A percentile compares a stretch with the other conserved stretches of the same genome.
Evolutionary conservation across 176 grass and related monocot genomes (phyloP).

Genomic region (Eleusine indica): DNA sequence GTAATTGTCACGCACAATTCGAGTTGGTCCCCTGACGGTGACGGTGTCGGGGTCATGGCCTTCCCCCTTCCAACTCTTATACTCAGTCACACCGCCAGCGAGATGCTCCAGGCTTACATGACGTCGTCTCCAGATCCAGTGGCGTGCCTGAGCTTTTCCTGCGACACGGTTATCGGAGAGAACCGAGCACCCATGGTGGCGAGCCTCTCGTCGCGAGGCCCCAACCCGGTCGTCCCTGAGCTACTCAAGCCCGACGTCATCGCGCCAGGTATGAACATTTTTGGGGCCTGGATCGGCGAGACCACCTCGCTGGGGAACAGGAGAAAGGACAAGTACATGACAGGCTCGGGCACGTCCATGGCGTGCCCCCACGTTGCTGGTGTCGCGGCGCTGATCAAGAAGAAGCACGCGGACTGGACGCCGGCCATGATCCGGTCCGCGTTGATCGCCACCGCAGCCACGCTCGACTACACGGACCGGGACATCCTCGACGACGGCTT

Average conservation of each 20-base stretch:
- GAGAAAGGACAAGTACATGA: too few relatives aligned
- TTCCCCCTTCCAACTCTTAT: background rate
- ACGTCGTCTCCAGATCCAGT: background rate
- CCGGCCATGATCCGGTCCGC: background rate
- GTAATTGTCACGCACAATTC: background rate
- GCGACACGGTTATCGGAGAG: background rate
- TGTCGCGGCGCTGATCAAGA: background rate
- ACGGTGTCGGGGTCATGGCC: fast-evolving
- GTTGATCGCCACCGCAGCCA: background rate
- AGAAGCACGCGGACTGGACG: background rate
- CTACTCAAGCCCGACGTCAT: constrained; percentile 11
- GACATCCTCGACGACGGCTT: background rate
- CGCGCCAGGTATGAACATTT: constrained; percentile 21
- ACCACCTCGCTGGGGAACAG: too few relatives aligned
- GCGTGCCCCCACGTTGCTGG: background rate
- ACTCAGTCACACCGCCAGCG: background rate
- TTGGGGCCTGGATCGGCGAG: too few relatives aligned
- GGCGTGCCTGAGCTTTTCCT: constrained; percentile 26
- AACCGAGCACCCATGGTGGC: background rate
- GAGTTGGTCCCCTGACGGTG: background rate
- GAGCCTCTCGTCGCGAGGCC: background rate
- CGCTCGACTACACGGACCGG: background rate
- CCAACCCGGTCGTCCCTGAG: background rate
- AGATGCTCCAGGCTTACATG: constrained; percentile 21
- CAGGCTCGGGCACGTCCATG: background rate